These are phyloP conservation scores for Komagataella mondaviorum DNA, from an alignment of 805 yeast genomes.

Conservation along the genomic window DNA sequence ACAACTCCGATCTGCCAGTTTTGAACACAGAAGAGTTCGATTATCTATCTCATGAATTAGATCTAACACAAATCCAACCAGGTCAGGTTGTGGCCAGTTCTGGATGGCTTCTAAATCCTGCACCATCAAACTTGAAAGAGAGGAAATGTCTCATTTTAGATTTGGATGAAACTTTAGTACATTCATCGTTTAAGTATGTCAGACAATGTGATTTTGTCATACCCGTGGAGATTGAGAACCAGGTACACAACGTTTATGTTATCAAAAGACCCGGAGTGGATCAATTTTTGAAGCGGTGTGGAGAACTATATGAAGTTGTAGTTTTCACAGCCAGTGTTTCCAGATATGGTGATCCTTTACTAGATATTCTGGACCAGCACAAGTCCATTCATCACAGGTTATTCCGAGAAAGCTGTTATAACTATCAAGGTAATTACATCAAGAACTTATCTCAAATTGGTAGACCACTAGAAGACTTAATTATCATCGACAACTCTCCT, in stretches of 20 bases:
- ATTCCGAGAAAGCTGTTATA: slow-evolving; percentile 89
- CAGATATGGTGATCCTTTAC: slow-evolving; percentile 89
- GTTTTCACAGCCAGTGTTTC: slow-evolving; percentile 95
- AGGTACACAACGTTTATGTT: slow-evolving; percentile 87
- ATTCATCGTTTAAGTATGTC: slow-evolving; percentile 83
- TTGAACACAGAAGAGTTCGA: slow-evolving; percentile 3
- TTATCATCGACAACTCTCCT: slow-evolving; percentile 94
- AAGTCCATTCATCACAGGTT: slow-evolving; percentile 77
- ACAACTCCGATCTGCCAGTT: slow-evolving; percentile 4
- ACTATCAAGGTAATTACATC: slow-evolving; percentile 88
- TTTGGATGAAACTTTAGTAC: slow-evolving; percentile 92
- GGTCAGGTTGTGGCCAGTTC: slow-evolving; percentile 59
- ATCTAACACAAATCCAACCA: slow-evolving; percentile 51
- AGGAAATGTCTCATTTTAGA: slow-evolving; percentile 86
- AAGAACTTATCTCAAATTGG: slow-evolving; percentile 92
- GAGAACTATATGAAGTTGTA: slow-evolving; percentile 84
- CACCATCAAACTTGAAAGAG: slow-evolving; percentile 31
- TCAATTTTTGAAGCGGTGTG: slow-evolving; percentile 73
- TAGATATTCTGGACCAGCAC: slow-evolving; percentile 75
- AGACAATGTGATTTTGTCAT: slow-evolving; percentile 92
- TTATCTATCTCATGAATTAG: slow-evolving; percentile 28
- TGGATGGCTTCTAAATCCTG: slow-evolving; percentile 52
- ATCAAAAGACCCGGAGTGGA: slow-evolving; percentile 98
- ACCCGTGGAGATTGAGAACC: slow-evolving; percentile 93
- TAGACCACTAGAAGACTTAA: slow-evolving; percentile 72